A percentile compares a stretch with the other conserved stretches of the same genome.
Conservation (phyloP, 1,284 basidiomycete genomes). For the Pseudozyma pruni region DNA sequence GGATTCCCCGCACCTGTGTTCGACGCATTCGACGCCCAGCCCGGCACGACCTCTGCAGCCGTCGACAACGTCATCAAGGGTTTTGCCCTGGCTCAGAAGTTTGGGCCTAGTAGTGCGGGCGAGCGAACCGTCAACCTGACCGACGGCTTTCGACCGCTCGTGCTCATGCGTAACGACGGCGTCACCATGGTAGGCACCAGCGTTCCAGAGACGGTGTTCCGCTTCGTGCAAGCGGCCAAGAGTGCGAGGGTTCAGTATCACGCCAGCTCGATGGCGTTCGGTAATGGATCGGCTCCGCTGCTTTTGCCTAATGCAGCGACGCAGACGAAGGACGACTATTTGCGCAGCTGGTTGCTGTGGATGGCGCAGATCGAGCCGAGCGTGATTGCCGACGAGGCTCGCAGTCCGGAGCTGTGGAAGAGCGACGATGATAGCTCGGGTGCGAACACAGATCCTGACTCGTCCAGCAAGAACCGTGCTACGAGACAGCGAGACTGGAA, state of each 20-base stretch:
- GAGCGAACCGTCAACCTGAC: conserved; percentile 16
- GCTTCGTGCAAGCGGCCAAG: conserved; percentile 36
- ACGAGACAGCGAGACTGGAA: not conserved
- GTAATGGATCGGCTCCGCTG: conserved; percentile 9
- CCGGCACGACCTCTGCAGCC: conserved; percentile 10
- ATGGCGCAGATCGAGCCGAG: conserved; percentile 31
- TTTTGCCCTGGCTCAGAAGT: conserved; percentile 20
- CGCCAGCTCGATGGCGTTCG: conserved; percentile 1
- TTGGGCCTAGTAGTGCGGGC: conserved; percentile 14
- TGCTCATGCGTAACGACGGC: conserved; percentile 48
- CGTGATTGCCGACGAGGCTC: conserved; percentile 19
- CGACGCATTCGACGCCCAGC: conserved; percentile 24
- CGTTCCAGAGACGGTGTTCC: conserved; percentile 35
- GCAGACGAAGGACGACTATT: conserved; percentile 23
- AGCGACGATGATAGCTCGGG: conserved; percentile 3
- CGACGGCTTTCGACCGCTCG: conserved; percentile 36
- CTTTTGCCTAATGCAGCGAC: conserved; percentile 24
- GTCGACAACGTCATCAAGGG: conserved; percentile 38
- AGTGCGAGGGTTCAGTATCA: conserved; percentile 32
- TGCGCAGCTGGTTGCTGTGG: conserved; percentile 42
- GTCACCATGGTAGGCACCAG: conserved; percentile 30
- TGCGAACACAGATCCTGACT: no score
- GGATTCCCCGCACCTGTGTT: conserved; percentile 32
- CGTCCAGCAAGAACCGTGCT: not conserved
- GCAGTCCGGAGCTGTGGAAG: conserved; percentile 39